Conservation (phyloP, 2,329 filamentous ascomycete species). For the Basipetospora sp. region DNA sequence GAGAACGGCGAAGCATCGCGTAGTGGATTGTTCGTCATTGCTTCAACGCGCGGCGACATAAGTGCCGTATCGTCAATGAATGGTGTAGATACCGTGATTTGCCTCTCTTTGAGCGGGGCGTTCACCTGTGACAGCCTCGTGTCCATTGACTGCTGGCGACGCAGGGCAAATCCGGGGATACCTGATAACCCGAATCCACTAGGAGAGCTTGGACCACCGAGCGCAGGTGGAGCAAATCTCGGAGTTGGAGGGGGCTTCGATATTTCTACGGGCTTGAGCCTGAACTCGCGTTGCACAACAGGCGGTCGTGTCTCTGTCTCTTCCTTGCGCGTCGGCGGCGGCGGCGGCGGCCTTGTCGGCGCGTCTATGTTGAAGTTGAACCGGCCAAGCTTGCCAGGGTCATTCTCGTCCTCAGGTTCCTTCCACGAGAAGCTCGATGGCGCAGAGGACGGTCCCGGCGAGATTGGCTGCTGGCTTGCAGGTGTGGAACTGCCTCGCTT, state of each 20-base stretch:
- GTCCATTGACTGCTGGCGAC: background rate
- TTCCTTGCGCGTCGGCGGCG: background rate
- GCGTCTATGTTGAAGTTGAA: conserved; percentile 19
- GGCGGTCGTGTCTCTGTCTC: conserved; percentile 1
- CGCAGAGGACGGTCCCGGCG: conserved; percentile 51
- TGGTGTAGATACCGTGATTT: conserved; percentile 7
- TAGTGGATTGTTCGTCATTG: conserved; percentile 57
- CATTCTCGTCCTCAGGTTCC: conserved; percentile 30
- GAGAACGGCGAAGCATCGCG: conserved; percentile 21
- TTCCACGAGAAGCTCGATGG: conserved; percentile 49
- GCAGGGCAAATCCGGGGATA: background rate
- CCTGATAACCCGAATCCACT: conserved; percentile 2
- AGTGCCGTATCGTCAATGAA: conserved; percentile 37
- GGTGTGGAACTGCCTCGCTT: conserved; percentile 40
- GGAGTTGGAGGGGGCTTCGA: conserved; percentile 6
- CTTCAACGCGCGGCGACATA: conserved; percentile 57
- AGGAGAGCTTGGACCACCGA: background rate
- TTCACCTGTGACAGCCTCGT: background rate
- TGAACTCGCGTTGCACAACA: background rate
- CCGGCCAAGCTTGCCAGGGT: conserved; percentile 23
- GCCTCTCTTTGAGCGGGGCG: conserved; percentile 1
- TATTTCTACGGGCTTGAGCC: conserved; percentile 1
- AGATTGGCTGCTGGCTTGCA: conserved; percentile 30
- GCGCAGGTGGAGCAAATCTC: conserved; percentile 5
- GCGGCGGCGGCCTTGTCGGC: background rate